Conservation (phyloP, 2,329 filamentous ascomycete species). For the Periconia sp. region DNA sequence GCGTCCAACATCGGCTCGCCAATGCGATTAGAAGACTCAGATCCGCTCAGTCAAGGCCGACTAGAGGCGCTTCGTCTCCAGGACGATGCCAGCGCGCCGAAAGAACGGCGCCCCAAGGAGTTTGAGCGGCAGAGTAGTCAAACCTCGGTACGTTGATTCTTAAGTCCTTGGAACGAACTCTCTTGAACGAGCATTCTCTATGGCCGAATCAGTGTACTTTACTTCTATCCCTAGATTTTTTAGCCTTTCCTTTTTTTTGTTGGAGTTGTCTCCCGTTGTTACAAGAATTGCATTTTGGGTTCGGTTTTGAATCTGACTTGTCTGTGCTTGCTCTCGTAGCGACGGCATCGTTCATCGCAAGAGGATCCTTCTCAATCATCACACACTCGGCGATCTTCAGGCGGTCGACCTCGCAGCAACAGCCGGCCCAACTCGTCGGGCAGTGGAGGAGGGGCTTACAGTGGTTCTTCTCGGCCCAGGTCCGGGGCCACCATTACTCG, state of each 20-base stretch:
- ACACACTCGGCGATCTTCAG: constrained; percentile 34
- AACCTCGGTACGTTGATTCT: constrained; percentile 49
- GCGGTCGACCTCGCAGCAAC: constrained; percentile 43
- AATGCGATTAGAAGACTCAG: constrained; percentile 69
- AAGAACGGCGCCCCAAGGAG: constrained; percentile 43
- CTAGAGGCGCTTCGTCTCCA: constrained; percentile 89
- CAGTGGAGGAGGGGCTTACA: constrained; percentile 17
- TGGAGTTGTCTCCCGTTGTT: constrained; percentile 23
- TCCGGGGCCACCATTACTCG: constrained; percentile 34
- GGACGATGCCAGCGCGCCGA: constrained; percentile 60
- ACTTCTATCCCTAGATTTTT: constrained; percentile 42
- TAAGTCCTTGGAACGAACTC: constrained; percentile 42
- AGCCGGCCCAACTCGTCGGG: constrained; percentile 40
- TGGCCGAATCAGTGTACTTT: constrained; percentile 46
- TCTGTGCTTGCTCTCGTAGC: constrained; percentile 42
- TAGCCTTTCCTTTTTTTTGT: constrained; percentile 19
- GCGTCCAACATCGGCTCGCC: constrained; percentile 42
- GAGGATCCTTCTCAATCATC: constrained; percentile 34
- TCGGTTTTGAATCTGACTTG: constrained; percentile 42
- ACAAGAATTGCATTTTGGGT: constrained; percentile 34
- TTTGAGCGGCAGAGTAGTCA: constrained; percentile 44
- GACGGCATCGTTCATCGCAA: constrained; percentile 40
- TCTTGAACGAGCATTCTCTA: constrained; percentile 40
- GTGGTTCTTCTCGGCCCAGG: constrained; percentile 30
- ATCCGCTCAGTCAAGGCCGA: constrained; percentile 77